A percentile compares a stretch with the other conserved stretches of the same genome.
Evolutionary conservation across 208 protist species (phyloP).

Genomic region (Leptomonas seymouri): DNA sequence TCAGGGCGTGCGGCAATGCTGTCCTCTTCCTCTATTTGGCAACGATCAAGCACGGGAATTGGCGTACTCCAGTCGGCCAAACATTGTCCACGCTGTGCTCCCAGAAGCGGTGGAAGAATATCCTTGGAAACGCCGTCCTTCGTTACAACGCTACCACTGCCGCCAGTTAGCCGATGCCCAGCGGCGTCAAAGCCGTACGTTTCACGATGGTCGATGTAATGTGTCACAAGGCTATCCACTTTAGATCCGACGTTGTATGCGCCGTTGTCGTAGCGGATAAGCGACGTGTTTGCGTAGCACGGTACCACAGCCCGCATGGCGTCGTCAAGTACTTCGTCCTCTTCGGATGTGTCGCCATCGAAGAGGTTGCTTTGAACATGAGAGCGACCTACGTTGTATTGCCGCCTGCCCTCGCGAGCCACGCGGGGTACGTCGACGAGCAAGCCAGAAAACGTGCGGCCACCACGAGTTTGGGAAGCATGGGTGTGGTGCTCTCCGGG

Average conservation of each 20-base stretch:
- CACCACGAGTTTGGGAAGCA: background rate
- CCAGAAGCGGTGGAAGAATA: constrained; percentile 8
- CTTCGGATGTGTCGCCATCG: constrained; percentile 49
- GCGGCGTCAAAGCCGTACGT: constrained; percentile 65
- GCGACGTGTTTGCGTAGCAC: constrained; percentile 48
- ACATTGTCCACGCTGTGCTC: constrained; percentile 1
- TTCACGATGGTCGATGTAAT: constrained; percentile 76
- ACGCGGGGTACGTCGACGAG: constrained; percentile 46
- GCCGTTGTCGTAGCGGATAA: constrained; percentile 74
- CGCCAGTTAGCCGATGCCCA: constrained; percentile 4
- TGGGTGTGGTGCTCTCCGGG: constrained; percentile 1
- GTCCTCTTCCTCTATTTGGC: constrained; percentile 9
- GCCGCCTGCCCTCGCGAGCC: constrained; percentile 61
- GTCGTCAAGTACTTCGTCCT: constrained; percentile 79
- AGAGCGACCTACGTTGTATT: constrained; percentile 81
- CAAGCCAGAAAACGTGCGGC: constrained; percentile 34
- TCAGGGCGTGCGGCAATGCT: constrained; percentile 12
- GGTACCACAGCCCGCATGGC: constrained; percentile 83
- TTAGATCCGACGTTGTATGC: constrained; percentile 83
- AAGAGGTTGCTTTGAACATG: constrained; percentile 33
- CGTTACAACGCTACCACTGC: constrained; percentile 2
- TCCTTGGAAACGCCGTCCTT: constrained; percentile 2
- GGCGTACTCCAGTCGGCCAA: constrained; percentile 22
- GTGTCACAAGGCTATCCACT: constrained; percentile 44
- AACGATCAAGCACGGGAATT: constrained; percentile 25